Evolutionary conservation across 2,329 filamentous ascomycete species (phyloP).

Genomic region (Ophiognomonia clavigignenti-juglandacearum): DNA sequence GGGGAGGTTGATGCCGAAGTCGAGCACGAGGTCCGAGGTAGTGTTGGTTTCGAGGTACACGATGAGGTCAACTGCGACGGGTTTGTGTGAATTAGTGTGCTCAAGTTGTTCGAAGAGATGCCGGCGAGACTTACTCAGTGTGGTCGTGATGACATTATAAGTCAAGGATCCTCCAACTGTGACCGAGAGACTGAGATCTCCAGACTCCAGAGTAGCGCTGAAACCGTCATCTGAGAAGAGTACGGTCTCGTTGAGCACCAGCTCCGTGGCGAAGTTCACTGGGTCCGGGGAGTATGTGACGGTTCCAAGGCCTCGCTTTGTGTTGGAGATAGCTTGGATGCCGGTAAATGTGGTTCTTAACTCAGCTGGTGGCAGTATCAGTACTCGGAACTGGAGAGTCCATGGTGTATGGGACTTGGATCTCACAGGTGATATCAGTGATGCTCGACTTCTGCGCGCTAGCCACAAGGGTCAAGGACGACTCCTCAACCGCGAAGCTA

Average conservation of each 20-base stretch:
- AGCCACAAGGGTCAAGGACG: conserved; percentile 7
- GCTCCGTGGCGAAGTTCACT: conserved; percentile 12
- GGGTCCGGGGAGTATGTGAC: conserved; percentile 20
- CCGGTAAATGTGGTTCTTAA: conserved; percentile 11
- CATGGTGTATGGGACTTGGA: not conserved
- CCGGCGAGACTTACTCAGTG: not conserved
- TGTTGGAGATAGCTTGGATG: not conserved
- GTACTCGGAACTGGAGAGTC: not conserved
- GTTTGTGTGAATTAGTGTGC: conserved; percentile 9
- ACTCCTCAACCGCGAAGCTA: not conserved
- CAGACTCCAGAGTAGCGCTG: conserved; percentile 29
- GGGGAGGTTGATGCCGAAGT: conserved; percentile 27
- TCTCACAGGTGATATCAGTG: conserved; percentile 3
- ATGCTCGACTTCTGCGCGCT: conserved; percentile 5
- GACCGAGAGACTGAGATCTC: conserved; percentile 29
- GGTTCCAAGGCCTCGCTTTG: conserved; percentile 1
- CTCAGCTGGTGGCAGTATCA: conserved; percentile 3
- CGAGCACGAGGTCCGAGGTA: conserved; percentile 32
- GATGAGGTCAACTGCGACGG: conserved; percentile 30
- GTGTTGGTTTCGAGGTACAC: conserved; percentile 37
- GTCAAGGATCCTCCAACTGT: conserved; percentile 37
- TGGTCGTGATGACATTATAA: conserved; percentile 31
- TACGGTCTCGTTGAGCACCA: conserved; percentile 7
- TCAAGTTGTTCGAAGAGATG: not conserved
- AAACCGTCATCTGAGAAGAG: conserved; percentile 22